Conservation (phyloP, 805 yeast species). For the Kluyveromyces siamensis region DNA sequence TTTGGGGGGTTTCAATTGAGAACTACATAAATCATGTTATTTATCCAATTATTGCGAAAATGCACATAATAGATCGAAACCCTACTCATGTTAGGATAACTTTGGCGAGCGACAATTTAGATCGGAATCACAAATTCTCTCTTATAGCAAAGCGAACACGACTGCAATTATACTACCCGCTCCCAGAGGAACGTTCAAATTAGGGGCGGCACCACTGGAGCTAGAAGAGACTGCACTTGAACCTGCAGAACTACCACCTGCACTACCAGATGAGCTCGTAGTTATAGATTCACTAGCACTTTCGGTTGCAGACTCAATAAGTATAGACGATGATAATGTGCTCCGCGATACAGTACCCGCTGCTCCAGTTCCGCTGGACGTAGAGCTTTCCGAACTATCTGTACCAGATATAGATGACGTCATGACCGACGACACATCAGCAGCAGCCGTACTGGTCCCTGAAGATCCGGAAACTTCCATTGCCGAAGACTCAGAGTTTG, state of each 20-base stretch:
- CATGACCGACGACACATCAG: not conserved
- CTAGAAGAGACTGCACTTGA: not conserved
- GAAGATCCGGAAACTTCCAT: not conserved
- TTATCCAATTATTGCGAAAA: not conserved
- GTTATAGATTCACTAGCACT: not conserved
- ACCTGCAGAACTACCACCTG: not conserved
- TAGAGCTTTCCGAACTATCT: not conserved
- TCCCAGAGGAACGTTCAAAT: conserved; percentile 2
- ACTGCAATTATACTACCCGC: conserved; percentile 3
- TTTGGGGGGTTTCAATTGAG: not conserved
- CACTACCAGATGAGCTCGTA: not conserved
- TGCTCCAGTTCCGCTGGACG: not conserved
- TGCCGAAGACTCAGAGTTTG: not conserved
- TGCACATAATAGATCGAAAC: not conserved
- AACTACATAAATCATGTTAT: not conserved
- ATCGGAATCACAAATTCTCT: not conserved
- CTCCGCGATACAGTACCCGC: not conserved
- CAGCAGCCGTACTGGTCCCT: not conserved
- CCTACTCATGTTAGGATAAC: not conserved
- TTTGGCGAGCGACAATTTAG: not conserved
- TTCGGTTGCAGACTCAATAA: conserved; percentile 1
- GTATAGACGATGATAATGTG: not conserved
- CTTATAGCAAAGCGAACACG: conserved; percentile 1
- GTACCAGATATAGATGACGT: not conserved
- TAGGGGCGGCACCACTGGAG: conserved; percentile 1